These are phyloP conservation scores for Hygrophorus pudorinus DNA, from an alignment of 768 basidiomycete genomes.

Conservation along the genomic window DNA sequence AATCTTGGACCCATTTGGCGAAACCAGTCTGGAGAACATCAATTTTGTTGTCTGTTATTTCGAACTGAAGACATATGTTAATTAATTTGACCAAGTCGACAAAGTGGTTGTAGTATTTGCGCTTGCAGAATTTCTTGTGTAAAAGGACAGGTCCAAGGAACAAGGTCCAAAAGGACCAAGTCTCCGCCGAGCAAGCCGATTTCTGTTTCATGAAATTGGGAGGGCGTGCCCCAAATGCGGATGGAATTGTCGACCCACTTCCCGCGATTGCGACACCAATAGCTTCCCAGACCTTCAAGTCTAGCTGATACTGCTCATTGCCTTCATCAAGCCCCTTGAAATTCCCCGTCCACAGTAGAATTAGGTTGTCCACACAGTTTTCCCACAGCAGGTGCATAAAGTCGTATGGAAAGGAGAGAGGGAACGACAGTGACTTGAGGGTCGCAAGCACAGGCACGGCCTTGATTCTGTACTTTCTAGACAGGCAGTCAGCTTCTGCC, in stretches of 20 bases:
- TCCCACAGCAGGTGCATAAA: constrained; percentile 41
- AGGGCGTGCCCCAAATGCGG: constrained; percentile 23
- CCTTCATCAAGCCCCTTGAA: constrained; percentile 30
- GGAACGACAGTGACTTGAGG: constrained; percentile 25
- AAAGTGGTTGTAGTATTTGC: constrained; percentile 34
- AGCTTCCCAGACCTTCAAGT: constrained; percentile 15
- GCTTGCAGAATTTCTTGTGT: constrained; percentile 22
- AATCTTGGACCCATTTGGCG: constrained; percentile 25
- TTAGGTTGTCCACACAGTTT: constrained; percentile 31
- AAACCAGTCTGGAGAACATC: constrained; percentile 20
- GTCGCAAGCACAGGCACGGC: constrained; percentile 19
- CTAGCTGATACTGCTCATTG: constrained; percentile 19
- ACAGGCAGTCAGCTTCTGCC: constrained; percentile 11
- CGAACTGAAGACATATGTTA: constrained; percentile 26
- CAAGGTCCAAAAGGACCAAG: constrained; percentile 28
- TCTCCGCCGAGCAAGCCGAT: constrained; percentile 26
- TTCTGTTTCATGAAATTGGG: constrained; percentile 23
- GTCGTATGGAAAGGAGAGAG: constrained; percentile 32
- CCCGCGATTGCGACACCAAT: constrained; percentile 21
- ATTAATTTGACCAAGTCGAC: constrained; percentile 27
- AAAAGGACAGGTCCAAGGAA: constrained; percentile 31
- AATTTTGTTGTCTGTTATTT: constrained; percentile 19
- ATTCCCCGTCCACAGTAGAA: constrained; percentile 29
- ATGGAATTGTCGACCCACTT: constrained; percentile 27
- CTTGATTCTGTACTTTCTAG: constrained; percentile 24